Conservation (phyloP, 2,329 filamentous ascomycete genomes). For the Tolypocladium album region DNA sequence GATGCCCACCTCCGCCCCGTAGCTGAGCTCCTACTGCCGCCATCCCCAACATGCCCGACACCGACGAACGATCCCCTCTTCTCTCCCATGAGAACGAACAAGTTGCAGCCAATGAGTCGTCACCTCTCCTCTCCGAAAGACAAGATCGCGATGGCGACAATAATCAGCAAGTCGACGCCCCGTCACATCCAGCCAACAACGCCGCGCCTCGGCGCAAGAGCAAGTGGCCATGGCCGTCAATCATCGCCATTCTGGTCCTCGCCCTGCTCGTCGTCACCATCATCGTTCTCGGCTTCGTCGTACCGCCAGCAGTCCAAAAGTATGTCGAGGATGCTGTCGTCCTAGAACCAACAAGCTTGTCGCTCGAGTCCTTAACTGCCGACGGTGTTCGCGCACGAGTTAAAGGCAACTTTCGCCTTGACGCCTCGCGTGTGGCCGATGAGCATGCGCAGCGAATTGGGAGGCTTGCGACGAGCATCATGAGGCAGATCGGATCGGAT, state of each 20-base stretch:
- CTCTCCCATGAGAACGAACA: slow-evolving; percentile 23
- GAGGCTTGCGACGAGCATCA: slow-evolving; percentile 68
- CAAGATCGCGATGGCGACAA: slow-evolving; percentile 15
- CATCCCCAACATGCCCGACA: slow-evolving; percentile 28
- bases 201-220: slow-evolving; percentile 12
- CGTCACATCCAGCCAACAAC: slow-evolving; percentile 11
- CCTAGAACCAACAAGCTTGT: slow-evolving; percentile 72
- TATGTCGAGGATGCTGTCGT: slow-evolving; percentile 79
- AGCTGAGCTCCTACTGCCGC: slow-evolving; percentile 11
- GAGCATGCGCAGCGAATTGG: slow-evolving; percentile 65
- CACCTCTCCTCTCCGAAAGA: slow-evolving; percentile 35
- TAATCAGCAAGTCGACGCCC: slow-evolving; percentile 20
- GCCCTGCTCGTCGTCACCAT: slow-evolving; percentile 54
- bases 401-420: slow-evolving; percentile 71
- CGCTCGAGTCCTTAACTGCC: slow-evolving; percentile 73
- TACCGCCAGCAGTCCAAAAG: slow-evolving; percentile 68
- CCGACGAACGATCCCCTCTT: slow-evolving; percentile 36
- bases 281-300: slow-evolving; percentile 69
- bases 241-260: slow-evolving; percentile 60
- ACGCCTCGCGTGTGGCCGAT: slow-evolving; percentile 64
- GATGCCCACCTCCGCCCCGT: neutral
- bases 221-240: slow-evolving; percentile 57
- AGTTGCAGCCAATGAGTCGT: slow-evolving; percentile 28
- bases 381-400: slow-evolving; percentile 70
- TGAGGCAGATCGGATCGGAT: slow-evolving; percentile 62